A percentile compares a stretch with the other conserved stretches of the same genome.
These are phyloP conservation scores for Nicotiana noctiflora DNA, from an alignment of 257 asterid genomes.

Conservation along the genomic window DNA sequence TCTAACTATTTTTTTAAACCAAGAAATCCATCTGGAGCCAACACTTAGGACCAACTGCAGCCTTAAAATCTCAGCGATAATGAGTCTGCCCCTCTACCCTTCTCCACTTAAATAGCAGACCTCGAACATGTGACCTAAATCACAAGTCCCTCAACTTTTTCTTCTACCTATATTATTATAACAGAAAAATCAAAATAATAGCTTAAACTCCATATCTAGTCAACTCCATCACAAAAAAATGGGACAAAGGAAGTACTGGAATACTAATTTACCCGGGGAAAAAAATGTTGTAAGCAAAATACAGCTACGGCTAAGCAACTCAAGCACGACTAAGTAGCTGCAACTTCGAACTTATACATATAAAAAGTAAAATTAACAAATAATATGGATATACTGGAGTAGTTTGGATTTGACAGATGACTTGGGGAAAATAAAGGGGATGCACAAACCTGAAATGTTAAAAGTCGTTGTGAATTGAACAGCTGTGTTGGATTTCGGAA, in stretches of 20 bases:
- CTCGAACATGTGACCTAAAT: too few relatives aligned
- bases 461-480: not conserved
- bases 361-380: not conserved
- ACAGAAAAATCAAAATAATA: not conserved
- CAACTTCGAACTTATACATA: not conserved
- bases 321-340: not conserved
- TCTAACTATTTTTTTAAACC: too few relatives aligned
- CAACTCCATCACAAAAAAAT: not conserved
- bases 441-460: not conserved
- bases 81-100: too few relatives aligned
- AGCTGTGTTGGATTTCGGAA: not conserved
- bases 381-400: not conserved
- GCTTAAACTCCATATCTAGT: not conserved
- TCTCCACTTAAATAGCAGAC: too few relatives aligned
- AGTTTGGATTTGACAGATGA: not conserved
- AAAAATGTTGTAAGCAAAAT: not conserved
- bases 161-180: not conserved
- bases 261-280: not conserved
- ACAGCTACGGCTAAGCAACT: not conserved
- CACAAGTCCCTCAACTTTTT: too few relatives aligned
- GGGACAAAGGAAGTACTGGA: not conserved
- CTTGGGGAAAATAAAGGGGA: not conserved
- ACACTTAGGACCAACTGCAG: too few relatives aligned
- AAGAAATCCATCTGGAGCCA: too few relatives aligned
- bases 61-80: too few relatives aligned